A percentile compares a stretch with the other conserved stretches of the same genome.
Conservation (phyloP, 257 asterid species). For the Vinca minor region DNA sequence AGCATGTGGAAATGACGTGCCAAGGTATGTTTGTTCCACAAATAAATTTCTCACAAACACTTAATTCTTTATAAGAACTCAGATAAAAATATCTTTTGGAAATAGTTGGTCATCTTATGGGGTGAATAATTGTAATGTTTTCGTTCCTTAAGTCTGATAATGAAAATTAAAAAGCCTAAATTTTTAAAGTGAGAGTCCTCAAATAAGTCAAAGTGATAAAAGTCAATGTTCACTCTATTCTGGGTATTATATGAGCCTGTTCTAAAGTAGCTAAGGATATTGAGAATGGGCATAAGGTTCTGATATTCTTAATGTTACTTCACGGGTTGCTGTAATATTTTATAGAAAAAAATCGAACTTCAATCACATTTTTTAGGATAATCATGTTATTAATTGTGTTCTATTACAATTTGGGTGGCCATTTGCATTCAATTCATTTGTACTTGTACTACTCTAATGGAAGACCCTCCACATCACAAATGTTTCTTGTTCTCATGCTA, state of each 20-base stretch:
- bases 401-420: not conserved
- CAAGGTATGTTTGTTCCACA: conserved; percentile 44
- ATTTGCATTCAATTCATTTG: not conserved
- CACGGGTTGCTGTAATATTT: not conserved
- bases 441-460: too few species aligned
- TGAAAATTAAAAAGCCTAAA: conserved; percentile 1
- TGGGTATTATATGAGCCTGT: not conserved
- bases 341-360: not conserved
- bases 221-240: too few species aligned
- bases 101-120: not conserved
- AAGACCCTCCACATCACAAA: not conserved
- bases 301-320: not conserved
- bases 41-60: too few species aligned
- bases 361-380: not conserved
- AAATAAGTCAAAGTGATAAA: not conserved
- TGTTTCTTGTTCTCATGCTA: conserved; percentile 14
- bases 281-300: not conserved
- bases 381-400: not conserved
- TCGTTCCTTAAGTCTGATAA: not conserved
- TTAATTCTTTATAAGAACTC: not conserved
- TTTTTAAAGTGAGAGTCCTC: not conserved
- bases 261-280: not conserved
- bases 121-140: not conserved
- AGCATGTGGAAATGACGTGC: conserved; percentile 90
- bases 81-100: not conserved